phyloP scores from a whole-genome alignment of 2,329 filamentous ascomycete genomes.

The Fusarium abutilonis region DNA sequence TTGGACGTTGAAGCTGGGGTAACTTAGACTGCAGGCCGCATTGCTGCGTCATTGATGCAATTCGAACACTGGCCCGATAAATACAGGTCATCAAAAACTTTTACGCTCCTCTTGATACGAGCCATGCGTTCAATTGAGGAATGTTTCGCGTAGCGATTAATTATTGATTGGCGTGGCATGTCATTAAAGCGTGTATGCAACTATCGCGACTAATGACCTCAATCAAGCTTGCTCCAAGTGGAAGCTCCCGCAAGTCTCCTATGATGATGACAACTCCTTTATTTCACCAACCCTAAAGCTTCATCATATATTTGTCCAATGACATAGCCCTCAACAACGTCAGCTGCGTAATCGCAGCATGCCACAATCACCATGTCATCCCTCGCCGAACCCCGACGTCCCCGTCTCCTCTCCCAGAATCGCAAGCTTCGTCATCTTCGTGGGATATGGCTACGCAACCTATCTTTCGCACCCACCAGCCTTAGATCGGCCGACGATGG shows the following conservation, averaged over 20 bases:
- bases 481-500: constrained; percentile 81
- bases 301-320: constrained; percentile 22
- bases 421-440: constrained; percentile 88
- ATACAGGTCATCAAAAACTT: neutral
- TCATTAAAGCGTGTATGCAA: constrained; percentile 43
- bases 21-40: neutral
- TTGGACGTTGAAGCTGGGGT: neutral
- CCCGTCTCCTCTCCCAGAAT: constrained; percentile 74
- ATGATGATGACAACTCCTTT: constrained; percentile 39
- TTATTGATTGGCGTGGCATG: constrained; percentile 5
- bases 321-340: constrained; percentile 22
- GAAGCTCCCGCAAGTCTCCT: constrained; percentile 24
- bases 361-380: constrained; percentile 47
- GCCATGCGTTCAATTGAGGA: neutral
- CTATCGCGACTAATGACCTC: constrained; percentile 41
- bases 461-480: constrained; percentile 71
- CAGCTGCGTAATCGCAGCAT: constrained; percentile 38
- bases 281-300: constrained; percentile 5
- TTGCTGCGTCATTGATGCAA: neutral
- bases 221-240: constrained; percentile 29
- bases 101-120: neutral
- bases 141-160: neutral
- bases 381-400: constrained; percentile 54
- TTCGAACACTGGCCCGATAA: neutral
- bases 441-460: constrained; percentile 86